Percentiles rank a stretch among this genome's conserved stretches.
phyloP scores from a whole-genome alignment of 345 rosid genomes.

The Fremontodendron californicum region DNA sequence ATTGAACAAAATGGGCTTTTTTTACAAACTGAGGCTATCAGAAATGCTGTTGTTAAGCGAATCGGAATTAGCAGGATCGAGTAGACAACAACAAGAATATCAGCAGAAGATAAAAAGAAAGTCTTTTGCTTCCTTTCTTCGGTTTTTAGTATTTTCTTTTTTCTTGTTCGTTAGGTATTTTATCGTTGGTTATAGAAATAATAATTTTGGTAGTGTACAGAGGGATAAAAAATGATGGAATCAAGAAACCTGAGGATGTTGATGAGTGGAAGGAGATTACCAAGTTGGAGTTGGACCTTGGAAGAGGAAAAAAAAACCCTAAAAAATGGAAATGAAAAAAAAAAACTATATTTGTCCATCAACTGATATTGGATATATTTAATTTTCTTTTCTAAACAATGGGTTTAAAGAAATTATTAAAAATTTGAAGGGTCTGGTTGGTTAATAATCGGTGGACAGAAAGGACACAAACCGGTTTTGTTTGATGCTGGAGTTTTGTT shows the following conservation, averaged over 20 bases:
- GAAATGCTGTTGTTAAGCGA: constrained; percentile 63
- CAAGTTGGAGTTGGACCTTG: too few species aligned
- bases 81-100: constrained; percentile 9
- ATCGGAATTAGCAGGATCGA: constrained; percentile 63
- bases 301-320: neutral
- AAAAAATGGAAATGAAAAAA: neutral
- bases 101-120: neutral
- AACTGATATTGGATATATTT: neutral
- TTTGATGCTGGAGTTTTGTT: neutral
- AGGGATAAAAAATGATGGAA: constrained; percentile 9
- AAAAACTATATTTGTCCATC: neutral
- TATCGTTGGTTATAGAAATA: constrained; percentile 21
- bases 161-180: neutral
- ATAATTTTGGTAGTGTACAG: constrained; percentile 58
- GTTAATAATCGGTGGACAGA: neutral
- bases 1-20: constrained; percentile 44
- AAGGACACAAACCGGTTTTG: neutral
- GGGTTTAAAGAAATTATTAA: neutral
- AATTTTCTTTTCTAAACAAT: neutral
- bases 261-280: neutral
- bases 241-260: constrained; percentile 5
- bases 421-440: neutral
- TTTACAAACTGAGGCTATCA: constrained; percentile 46
- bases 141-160: neutral
- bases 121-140: neutral